Evolutionary conservation across 1,139 yeast species (phyloP), one percentile per base, ranked within the genome.

Genomic region (Scheffersomyces quercinus): DNA sequence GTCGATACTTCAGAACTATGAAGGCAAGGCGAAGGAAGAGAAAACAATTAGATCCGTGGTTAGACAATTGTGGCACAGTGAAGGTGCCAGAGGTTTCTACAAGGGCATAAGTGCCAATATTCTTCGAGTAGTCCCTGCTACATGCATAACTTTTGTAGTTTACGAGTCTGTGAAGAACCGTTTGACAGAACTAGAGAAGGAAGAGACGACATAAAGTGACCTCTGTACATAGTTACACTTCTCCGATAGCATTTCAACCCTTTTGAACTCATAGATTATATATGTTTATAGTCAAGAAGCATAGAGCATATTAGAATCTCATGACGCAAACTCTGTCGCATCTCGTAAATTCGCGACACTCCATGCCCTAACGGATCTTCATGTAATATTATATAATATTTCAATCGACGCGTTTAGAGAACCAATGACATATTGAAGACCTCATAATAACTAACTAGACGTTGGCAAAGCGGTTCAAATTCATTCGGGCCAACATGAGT

Each of bases 91-190:
- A 20, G 96, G 87, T 0, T 85, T 91, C 51, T 93, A 89, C 63
- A 82, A 84, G 51, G 98, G 98, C 0, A 60, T 84, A 12, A 62
- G 78, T 12, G 77, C 88, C 3, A 83, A 85, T 42, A 55, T 85
- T 20, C 42, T 73, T 4, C 68, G 93, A 41, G 88, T 86, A 2
- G 64, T 86, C 6, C 95, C 95, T 0, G 86, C 90, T 3, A 84
- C 90, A 2, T 82, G 88, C 53, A 74, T 84, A 6, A 85, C 91
- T 0, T 84, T 85, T 60, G 71, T 81, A 4, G 81, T 81, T 7
- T 85, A 85, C 54, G 91, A 85, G 58, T 70, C 75, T 3, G 67
- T 65, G 20, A 68, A 61, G 49, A 57, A 53, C 31, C 16, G 31
- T 30, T 40, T 42, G 34, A 29, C 12, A 30, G 10, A 14, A 20